These are phyloP conservation scores for Vigna angularis DNA, from an alignment of 306 rosid genomes.

Conservation along the genomic window DNA sequence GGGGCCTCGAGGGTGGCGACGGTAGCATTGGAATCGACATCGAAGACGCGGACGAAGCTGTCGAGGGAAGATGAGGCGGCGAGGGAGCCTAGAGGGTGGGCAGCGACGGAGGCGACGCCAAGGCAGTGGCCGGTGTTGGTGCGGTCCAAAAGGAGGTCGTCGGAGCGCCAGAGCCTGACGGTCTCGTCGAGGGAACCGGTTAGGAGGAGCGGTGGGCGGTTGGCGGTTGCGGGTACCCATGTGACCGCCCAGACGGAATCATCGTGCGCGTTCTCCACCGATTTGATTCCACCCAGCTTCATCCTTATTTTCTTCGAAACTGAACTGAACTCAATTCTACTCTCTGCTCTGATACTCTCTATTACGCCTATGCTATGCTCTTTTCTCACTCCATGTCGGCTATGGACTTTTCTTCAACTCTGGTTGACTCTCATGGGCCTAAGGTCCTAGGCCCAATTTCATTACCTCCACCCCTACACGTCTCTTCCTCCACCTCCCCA, in stretches of 20 bases:
- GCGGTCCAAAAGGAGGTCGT: conserved; percentile 75
- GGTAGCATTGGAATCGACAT: conserved; percentile 87
- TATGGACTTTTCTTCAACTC: neutral
- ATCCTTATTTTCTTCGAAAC: conserved; percentile 34
- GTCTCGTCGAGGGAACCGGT: conserved; percentile 97
- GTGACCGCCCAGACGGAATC: conserved; percentile 96
- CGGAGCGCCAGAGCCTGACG: conserved; percentile 87
- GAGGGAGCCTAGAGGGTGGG: conserved; percentile 85
- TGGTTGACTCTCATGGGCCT: conserved; percentile 28
- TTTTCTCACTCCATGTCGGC: neutral
- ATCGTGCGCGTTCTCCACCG: conserved; percentile 84
- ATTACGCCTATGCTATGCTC: neutral
- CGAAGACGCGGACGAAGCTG: conserved; percentile 87
- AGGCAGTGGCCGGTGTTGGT: conserved; percentile 94
- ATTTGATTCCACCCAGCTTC: conserved; percentile 93
- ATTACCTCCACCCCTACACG: too few species aligned
- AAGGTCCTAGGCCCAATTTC: conserved; percentile 11
- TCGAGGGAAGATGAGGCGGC: conserved; percentile 99
- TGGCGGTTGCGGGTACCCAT: conserved; percentile 87
- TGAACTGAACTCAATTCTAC: neutral
- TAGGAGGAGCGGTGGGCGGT: conserved; percentile 74
- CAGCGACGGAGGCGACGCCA: conserved; percentile 93
- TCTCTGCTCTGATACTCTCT: neutral
- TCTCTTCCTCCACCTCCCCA: too few species aligned
- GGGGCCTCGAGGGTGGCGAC: conserved; percentile 95